Evolutionary conservation across 1,284 basidiomycete species (phyloP).

Genomic region (Ceratobasidium sp.): DNA sequence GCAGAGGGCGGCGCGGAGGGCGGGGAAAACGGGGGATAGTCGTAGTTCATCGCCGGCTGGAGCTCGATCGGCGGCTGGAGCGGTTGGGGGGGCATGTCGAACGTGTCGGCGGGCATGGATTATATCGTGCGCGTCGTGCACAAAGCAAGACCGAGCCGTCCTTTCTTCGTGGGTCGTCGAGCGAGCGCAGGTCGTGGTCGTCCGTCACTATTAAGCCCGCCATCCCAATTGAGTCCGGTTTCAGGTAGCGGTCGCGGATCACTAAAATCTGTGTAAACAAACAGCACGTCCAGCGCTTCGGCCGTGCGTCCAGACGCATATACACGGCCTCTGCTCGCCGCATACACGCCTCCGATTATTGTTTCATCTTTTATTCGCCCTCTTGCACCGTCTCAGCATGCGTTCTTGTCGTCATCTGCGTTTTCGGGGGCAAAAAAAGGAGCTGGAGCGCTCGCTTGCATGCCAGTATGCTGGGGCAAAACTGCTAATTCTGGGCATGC

Average conservation of each 20-base stretch:
- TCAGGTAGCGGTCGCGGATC: slow-evolving; percentile 17
- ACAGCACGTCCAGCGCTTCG: slow-evolving; percentile 22
- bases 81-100: neutral
- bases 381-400: neutral
- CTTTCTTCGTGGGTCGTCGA: slow-evolving; percentile 15
- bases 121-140: neutral
- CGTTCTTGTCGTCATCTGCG: slow-evolving; percentile 8
- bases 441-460: neutral
- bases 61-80: slow-evolving; percentile 10
- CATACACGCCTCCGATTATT: neutral
- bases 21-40: neutral
- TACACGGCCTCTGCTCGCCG: neutral
- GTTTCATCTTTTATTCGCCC: slow-evolving; percentile 1
- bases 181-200: neutral
- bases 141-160: slow-evolving; percentile 7
- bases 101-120: neutral
- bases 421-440: slow-evolving; percentile 4
- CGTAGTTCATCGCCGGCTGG: neutral
- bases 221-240: neutral
- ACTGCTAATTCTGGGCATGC: neutral
- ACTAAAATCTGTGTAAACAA: slow-evolving; percentile 5
- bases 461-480: neutral
- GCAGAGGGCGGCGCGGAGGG: neutral
- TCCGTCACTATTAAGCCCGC: neutral
- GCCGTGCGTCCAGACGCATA: neutral